Evolutionary conservation across 108 stramenopile species (phyloP).

Genomic region (Cylindrotheca closterium): DNA sequence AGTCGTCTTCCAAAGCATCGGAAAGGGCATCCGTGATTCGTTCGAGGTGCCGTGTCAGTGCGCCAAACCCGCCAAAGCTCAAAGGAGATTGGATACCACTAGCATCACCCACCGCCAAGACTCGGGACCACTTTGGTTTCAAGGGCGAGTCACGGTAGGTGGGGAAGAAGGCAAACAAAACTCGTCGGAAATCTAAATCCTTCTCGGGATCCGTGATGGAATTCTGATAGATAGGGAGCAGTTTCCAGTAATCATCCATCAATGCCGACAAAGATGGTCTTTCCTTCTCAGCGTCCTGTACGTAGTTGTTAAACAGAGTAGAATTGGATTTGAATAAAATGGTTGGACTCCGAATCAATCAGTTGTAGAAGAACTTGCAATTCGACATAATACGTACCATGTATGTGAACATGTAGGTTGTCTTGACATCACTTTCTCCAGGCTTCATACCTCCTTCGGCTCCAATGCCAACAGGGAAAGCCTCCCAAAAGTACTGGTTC

Average conservation of each 20-base stretch:
- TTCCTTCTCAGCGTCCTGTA: constrained; percentile 83
- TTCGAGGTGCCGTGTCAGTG: constrained; percentile 85
- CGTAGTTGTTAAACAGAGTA: too few species aligned
- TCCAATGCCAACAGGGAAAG: constrained; percentile 91
- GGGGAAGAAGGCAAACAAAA: constrained; percentile 91
- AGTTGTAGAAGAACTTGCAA: too few species aligned
- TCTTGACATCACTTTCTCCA: constrained; percentile 72
- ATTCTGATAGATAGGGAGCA: constrained; percentile 83
- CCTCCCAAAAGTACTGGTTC: constrained; percentile 96
- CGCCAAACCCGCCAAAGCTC: constrained; percentile 96
- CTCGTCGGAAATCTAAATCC: constrained; percentile 83
- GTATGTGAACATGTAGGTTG: constrained; percentile 81
- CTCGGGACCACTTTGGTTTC: constrained; percentile 71
- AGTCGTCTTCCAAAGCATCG: constrained; percentile 84
- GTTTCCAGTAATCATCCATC: constrained; percentile 93
- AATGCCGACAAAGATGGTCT: constrained; percentile 69
- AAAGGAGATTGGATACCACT: constrained; percentile 94
- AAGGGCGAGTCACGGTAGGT: constrained; percentile 93
- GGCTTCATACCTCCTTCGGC: constrained; percentile 57
- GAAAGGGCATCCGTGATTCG: constrained; percentile 74
- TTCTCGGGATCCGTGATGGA: constrained; percentile 67
- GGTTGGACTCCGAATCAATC: too few species aligned
- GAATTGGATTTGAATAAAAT: too few species aligned
- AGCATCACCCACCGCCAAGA: constrained; percentile 87
- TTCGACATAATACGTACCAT: too few species aligned